phyloP scores from a whole-genome alignment of 2,329 filamentous ascomycete species.

The Ophiosphaerella korrae region DNA sequence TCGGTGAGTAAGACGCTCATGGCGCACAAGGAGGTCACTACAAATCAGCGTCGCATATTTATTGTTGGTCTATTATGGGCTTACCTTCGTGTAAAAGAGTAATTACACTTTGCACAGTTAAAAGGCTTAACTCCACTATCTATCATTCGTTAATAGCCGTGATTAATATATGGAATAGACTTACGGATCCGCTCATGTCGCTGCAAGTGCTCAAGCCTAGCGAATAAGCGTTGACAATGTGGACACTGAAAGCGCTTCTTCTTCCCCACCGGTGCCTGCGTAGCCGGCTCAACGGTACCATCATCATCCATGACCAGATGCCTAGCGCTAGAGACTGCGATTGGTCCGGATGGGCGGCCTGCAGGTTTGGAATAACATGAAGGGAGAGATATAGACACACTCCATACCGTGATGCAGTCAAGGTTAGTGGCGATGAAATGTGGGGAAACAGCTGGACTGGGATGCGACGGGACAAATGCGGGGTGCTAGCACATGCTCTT shows the following conservation, averaged over 20 bases:
- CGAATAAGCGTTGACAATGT: constrained; percentile 40
- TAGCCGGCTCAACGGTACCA: constrained; percentile 17
- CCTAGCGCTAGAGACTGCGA: constrained; percentile 10
- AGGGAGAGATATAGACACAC: neutral
- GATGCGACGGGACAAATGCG: constrained; percentile 1
- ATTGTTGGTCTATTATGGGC: neutral
- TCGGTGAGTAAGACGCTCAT: constrained; percentile 48
- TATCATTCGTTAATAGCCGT: constrained; percentile 18
- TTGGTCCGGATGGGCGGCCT: constrained; percentile 8
- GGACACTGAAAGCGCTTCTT: constrained; percentile 44
- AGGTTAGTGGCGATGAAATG: neutral
- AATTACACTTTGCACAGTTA: constrained; percentile 47
- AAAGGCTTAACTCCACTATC: constrained; percentile 51
- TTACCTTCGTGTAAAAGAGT: constrained; percentile 51
- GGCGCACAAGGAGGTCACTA: constrained; percentile 49
- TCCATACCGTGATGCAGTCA: neutral
- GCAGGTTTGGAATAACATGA: constrained; percentile 9
- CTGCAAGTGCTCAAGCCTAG: constrained; percentile 50
- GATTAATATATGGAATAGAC: constrained; percentile 4
- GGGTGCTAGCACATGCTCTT: constrained; percentile 3
- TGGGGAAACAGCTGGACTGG: constrained; percentile 4
- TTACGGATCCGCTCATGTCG: constrained; percentile 49
- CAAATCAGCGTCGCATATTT: constrained; percentile 9
- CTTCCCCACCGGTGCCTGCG: constrained; percentile 29
- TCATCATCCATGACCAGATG: constrained; percentile 27